Base-by-base conservation (phyloP, 1,139 yeast genomes). In the Candida neerlandica region DNA sequence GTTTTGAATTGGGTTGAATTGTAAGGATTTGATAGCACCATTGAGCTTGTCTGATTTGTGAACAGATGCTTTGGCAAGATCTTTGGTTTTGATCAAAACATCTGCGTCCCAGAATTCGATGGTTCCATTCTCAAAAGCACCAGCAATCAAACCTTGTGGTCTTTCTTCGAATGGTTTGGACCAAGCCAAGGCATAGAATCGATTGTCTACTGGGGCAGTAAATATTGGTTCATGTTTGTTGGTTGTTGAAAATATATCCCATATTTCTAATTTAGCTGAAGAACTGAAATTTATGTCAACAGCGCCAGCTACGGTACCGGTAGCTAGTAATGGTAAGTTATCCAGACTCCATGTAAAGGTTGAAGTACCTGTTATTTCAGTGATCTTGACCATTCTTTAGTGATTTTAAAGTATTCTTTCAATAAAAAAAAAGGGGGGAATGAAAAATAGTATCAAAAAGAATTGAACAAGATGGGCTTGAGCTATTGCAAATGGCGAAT, bases 241-340 rank as follows among this genome's bases (percentile, higher is more conserved):
- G 42, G 69, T 62, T 56, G 77, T 64, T 32, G 83, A 69, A 54
- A 90, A 80, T 6, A 88, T 78, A 57, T 84, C 84, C 89, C 96
- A 88, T 54, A 94, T 75, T 60, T 90, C 95, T 53, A 94, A 73
- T 27, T 80, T 71, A 3, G 97, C 85, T 34, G 85, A 78, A 34
- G 96, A 84, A 45, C 92, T 85, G 69, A 92, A 91, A 63, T 87
- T 84, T 45, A 88, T 89, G 63, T 90, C 97, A 58, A 94, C 87
- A 14, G 97, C 96, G 14, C 98, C 98, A 0, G 98, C 94, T 18
- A 89, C 89, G 0, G 97, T 87, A 40, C 97, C 99, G 1, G 97
- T 83, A 26, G 90, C 97, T 59, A 92, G 69, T 51, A 83, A 69
- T 23, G 97, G 96, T 52, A 85, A 74, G 47, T 80, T 71, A 59